These are phyloP conservation scores for Hordeum marinum DNA, from an alignment of 176 grass and related monocot species.

Conservation along the genomic window DNA sequence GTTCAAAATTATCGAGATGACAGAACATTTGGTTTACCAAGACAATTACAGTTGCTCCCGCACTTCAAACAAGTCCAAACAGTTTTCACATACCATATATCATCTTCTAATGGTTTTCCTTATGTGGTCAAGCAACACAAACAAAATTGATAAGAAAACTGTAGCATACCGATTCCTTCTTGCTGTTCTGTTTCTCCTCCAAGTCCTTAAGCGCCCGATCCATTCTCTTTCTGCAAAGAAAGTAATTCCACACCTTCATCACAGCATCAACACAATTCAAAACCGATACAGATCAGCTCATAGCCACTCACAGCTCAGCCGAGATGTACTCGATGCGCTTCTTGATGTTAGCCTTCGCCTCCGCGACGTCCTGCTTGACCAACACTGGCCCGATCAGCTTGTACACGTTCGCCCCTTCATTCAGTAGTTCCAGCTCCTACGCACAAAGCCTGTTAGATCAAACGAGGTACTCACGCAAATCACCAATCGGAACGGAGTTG, in stretches of 20 bases:
- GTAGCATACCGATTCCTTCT: slow-evolving; percentile 80
- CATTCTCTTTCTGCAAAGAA: slow-evolving; percentile 70
- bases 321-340: slow-evolving; percentile 98
- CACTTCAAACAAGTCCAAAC: not conserved
- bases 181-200: slow-evolving; percentile 94
- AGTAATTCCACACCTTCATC: slow-evolving; percentile 4
- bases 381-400: slow-evolving; percentile 94
- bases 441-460: not conserved
- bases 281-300: not conserved
- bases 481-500: not conserved
- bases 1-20: not conserved
- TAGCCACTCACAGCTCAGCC: slow-evolving; percentile 71
- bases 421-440: slow-evolving; percentile 85
- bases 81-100: not conserved
- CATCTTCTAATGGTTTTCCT: not conserved
- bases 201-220: slow-evolving; percentile 72
- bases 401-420: slow-evolving; percentile 78
- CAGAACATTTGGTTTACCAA: not conserved
- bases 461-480: not conserved
- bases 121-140: slow-evolving; percentile 16
- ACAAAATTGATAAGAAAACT: not conserved
- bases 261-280: not conserved
- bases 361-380: slow-evolving; percentile 92
- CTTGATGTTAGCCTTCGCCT: slow-evolving; percentile 92
- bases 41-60: not conserved